Evolutionary conservation across 2,329 filamentous ascomycete genomes (phyloP), one percentile per base, ranked within the genome.

Genomic region (Ophiocordyceps camponoti-leonardi): DNA sequence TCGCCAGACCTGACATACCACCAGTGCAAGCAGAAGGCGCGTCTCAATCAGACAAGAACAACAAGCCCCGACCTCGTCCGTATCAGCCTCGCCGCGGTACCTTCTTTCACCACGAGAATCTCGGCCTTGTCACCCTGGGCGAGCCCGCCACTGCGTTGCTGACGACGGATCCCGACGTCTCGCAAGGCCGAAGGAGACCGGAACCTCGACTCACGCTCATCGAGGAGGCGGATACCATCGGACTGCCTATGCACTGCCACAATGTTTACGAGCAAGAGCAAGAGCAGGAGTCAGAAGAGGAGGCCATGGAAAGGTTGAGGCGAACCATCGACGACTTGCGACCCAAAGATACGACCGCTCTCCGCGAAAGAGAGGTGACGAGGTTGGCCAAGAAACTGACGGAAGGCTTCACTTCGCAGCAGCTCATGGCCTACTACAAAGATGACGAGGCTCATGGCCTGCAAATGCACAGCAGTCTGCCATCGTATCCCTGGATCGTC

Each of bases 291-390:
- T 49, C 50, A 3, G 49, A 56, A 1, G 56, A 48, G 2, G 26
- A 22, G 16, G 20, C 16, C 51, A 1, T 44, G 49, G 2, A 56
- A 63, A 18, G 73, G 40, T 57, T 67, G 2, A 54, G 62, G 43
- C 53, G 57, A 4, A 69, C 72, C 47, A 67, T 79, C 18, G 59
- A 75, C 30, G 66, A 67, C 46, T 53, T 77, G 31, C 63, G 63
- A 35, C 74, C 73, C 1, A 47, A 46, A 1, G 60, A 63, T 6
- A 61, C 61, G 22, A 61, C 48, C 1, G 52, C 62, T 10, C 46
- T 77, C 5, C 53, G 59, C 1, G 52, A 57, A 31, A 57, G 54
- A 0, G 62, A 70, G 7, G 74, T 73, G 45, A 54, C 61, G 4
- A 57, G 59, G 13, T 53, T 77, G 14, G 52, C 61, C 23, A 48